A percentile compares a stretch with the other conserved stretches of the same genome.
Evolutionary conservation across 306 rosid species (phyloP).

Genomic region (Sicyos baderoa): DNA sequence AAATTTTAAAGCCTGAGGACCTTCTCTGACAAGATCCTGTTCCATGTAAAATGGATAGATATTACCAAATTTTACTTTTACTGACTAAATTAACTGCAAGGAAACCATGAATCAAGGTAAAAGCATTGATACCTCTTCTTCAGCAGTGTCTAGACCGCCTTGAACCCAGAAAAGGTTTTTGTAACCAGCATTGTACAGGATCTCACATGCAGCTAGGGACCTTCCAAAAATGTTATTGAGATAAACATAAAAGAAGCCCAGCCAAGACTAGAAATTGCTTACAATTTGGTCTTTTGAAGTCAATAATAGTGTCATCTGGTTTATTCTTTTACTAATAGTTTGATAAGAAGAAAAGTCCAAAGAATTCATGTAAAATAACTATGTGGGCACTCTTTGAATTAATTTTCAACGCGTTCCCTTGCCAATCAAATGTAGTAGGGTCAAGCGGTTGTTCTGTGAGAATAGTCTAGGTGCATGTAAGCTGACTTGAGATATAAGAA

Average conservation of each 20-base stretch:
- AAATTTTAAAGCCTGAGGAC: conserved; percentile 69
- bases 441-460: no score
- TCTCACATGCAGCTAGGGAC: conserved; percentile 84
- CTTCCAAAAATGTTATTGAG: conserved; percentile 36
- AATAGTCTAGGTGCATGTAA: no score
- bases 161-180: conserved; percentile 90
- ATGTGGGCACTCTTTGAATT: no score
- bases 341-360: neutral
- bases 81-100: conserved; percentile 18
- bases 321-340: conserved; percentile 1
- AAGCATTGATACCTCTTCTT: conserved; percentile 55
- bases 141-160: conserved; percentile 89
- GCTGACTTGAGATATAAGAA: no score
- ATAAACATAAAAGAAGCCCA: conserved; percentile 15
- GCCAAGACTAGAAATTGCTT: neutral
- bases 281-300: neutral
- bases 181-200: conserved; percentile 70
- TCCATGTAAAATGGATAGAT: conserved; percentile 25
- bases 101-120: neutral
- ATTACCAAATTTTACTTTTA: conserved; percentile 16
- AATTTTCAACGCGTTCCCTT: no score
- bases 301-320: neutral
- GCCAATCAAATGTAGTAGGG: no score
- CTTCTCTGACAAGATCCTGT: conserved; percentile 87
- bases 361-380: neutral